Base-by-base conservation (phyloP, 2,329 filamentous ascomycete species). In the Ophiostoma ips region DNA sequence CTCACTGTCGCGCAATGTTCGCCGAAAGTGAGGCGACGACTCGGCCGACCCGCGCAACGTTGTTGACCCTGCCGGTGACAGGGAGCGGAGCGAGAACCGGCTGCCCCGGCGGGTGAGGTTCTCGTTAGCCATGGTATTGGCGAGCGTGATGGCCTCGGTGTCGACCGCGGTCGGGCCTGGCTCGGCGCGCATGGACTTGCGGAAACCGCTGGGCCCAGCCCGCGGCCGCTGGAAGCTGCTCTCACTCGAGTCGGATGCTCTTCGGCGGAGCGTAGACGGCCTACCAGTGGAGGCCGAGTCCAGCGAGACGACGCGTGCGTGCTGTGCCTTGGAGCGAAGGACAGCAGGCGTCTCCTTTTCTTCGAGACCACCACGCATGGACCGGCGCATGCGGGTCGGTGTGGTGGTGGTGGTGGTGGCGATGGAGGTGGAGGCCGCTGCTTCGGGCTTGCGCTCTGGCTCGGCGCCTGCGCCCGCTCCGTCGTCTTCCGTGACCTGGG, bases 141-240 rank as follows among this genome's bases (percentile, higher is more conserved):
- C 43, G 11, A 33, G 43, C 8, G 43, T 45, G 16, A 45, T 31
- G 43, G 43, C 43, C 5, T 31, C 43, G 2, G 30, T 31, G 30
- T 21, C 11, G 28, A 38, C 37, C 3, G 28, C 18, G n/a, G 46
- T 38, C 2, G 31, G 3, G 18, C 19, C 61, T 24, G 65, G 61
- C 12, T 35, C 33, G 24, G 65, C 33, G 52, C 88, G 76, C 84
- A 95, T 85, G 2, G 84, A 87, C 48, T 71, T 75, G 51, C 81
- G 81, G 71, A 94, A 86, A 1, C 69, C 73, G 49, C 65, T 16
- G 13, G 24, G 4, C 24, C 5, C 24, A 8, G 24, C 8, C 24
- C 55, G 55, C 3, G 48, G 65, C 28, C 86, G 81, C 60, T 77
- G 83, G 68, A 95, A 95, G 62, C 87, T 94, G 65, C 85, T 94